Evolutionary conservation across 305 asterid genomes (phyloP).

Genomic region (Fraxinus angustifolia): DNA sequence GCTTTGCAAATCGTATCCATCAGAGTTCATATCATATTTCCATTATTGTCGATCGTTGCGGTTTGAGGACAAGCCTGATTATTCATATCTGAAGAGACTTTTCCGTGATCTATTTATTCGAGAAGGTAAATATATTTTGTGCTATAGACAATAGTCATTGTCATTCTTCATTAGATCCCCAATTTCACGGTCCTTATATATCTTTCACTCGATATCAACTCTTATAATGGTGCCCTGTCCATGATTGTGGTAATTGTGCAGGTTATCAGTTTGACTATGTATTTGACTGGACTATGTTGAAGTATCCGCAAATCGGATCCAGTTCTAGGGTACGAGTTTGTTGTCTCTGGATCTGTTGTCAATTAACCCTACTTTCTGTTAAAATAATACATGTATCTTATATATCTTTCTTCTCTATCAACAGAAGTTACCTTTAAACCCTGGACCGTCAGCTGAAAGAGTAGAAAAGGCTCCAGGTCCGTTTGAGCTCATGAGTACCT

Average conservation of each 20-base stretch:
- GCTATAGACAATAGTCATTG: neutral
- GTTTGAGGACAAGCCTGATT: conserved; percentile 95
- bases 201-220: neutral
- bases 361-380: neutral
- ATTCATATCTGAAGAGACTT: conserved; percentile 90
- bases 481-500: neutral
- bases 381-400: conserved; percentile 12
- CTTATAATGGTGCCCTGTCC: neutral
- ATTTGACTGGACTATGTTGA: conserved; percentile 90
- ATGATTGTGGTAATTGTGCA: conserved; percentile 21
- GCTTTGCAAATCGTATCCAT: conserved; percentile 83
- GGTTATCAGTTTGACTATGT: conserved; percentile 96
- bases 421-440: conserved; percentile 58
- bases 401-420: conserved; percentile 15
- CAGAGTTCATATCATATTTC: conserved; percentile 82
- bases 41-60: conserved; percentile 89
- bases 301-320: conserved; percentile 83
- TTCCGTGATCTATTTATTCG: conserved; percentile 90
- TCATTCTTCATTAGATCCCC: neutral
- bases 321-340: conserved; percentile 70
- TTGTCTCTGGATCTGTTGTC: conserved; percentile 11
- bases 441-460: conserved; percentile 58
- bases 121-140: conserved; percentile 49
- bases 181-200: neutral
- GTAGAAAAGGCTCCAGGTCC: conserved; percentile 67